phyloP scores from a whole-genome alignment of 345 rosid genomes.

The Syzygium aromaticum region DNA sequence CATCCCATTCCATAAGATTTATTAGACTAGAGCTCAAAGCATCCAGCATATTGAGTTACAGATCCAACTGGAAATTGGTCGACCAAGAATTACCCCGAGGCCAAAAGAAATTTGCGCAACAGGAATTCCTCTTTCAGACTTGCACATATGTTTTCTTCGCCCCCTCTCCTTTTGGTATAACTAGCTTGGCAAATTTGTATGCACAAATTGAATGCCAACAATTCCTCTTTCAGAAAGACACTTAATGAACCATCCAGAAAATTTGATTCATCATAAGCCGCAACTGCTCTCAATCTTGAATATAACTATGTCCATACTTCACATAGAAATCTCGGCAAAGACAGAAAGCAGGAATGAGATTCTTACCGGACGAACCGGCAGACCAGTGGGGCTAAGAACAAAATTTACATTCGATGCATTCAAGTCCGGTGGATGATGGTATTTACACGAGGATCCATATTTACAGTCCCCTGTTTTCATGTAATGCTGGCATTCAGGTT shows the following conservation, averaged over 20 bases:
- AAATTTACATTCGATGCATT: slow-evolving; percentile 32
- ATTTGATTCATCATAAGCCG: background rate
- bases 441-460: slow-evolving; percentile 80
- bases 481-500: slow-evolving; percentile 82
- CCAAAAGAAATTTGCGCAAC: background rate
- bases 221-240: background rate
- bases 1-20: background rate
- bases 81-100: background rate
- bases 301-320: background rate
- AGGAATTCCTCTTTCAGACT: background rate
- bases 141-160: background rate
- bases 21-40: background rate
- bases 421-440: slow-evolving; percentile 76
- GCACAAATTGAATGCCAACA: background rate
- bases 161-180: background rate
- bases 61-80: background rate
- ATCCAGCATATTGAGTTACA: background rate
- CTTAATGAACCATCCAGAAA: background rate
- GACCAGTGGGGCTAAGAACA: slow-evolving; percentile 56
- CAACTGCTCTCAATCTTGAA: background rate
- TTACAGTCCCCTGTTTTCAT: slow-evolving; percentile 86
- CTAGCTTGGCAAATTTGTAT: background rate
- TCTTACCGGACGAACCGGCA: slow-evolving; percentile 84
- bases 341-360: background rate
- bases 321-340: slow-evolving; percentile 1